Evolutionary conservation across 116 monocot species (phyloP).

Genomic region (Zostera marina): DNA sequence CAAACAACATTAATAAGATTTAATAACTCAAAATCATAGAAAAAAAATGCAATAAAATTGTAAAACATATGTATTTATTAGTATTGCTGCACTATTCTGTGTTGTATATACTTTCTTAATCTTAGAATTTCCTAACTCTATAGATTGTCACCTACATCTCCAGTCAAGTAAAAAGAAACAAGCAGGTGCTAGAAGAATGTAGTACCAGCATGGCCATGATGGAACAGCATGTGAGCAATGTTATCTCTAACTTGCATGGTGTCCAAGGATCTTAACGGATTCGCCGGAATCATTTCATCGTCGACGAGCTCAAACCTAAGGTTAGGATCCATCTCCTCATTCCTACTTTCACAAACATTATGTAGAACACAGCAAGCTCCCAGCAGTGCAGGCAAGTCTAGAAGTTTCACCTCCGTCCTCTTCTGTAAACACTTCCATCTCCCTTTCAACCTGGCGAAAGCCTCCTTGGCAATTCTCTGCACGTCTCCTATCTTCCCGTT

Average conservation of each 20-base stretch:
- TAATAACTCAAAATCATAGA: too few species aligned
- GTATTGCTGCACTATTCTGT: too few species aligned
- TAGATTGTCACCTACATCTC: too few species aligned
- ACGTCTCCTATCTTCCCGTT: constrained; percentile 63
- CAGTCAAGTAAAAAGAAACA: constrained; percentile 12
- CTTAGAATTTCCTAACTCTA: too few species aligned
- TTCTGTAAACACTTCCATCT: constrained; percentile 83
- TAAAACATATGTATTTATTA: too few species aligned
- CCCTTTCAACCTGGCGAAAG: constrained; percentile 59
- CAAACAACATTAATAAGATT: too few species aligned
- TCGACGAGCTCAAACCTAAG: constrained; percentile 44
- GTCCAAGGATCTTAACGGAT: constrained; percentile 24
- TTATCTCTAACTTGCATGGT: constrained; percentile 42
- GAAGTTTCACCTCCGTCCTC: constrained; percentile 86
- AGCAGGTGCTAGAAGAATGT: constrained; percentile 26
- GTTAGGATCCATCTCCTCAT: constrained; percentile 49
- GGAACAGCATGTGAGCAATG: constrained; percentile 74
- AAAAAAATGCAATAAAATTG: too few species aligned
- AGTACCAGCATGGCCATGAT: constrained; percentile 48
- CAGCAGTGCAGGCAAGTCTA: constrained; percentile 70
- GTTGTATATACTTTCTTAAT: too few species aligned
- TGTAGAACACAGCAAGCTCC: constrained; percentile 87
- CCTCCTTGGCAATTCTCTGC: constrained; percentile 32
- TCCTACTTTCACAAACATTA: constrained; percentile 57
- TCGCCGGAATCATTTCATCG: constrained; percentile 55